phyloP scores from a whole-genome alignment of 768 basidiomycete species.

The Symmetrospora coprosmae region DNA sequence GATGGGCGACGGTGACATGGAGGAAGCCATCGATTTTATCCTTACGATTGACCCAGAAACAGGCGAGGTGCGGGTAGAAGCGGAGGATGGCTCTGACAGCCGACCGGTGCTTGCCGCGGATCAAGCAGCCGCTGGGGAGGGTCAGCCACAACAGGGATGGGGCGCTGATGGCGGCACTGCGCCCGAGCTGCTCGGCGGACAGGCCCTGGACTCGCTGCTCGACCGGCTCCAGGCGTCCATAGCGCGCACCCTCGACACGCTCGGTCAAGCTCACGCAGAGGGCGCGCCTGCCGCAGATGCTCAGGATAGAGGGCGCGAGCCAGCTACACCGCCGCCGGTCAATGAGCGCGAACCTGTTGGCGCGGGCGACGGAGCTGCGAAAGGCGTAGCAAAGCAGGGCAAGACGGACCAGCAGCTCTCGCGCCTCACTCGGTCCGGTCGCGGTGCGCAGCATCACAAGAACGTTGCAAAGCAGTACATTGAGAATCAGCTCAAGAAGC shows the following conservation, averaged over 20 bases:
- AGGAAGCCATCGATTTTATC: not conserved
- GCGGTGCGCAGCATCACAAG: slow-evolving; percentile 7
- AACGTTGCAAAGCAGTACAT: not conserved
- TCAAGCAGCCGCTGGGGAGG: not conserved
- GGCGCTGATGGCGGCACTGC: not conserved
- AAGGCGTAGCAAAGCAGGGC: not conserved
- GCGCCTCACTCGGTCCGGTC: not conserved
- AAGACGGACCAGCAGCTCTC: not conserved
- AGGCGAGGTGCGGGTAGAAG: not conserved
- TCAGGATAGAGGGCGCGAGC: too few species aligned
- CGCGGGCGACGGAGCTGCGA: too few species aligned
- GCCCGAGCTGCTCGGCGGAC: not conserved
- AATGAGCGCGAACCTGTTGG: too few species aligned
- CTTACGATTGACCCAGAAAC: not conserved
- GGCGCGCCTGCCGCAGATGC: too few species aligned
- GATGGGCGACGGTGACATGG: not conserved
- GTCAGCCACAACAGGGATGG: not conserved
- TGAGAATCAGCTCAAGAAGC: not conserved
- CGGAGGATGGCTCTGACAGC: not conserved
- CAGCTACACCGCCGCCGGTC: too few species aligned
- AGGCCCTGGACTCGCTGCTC: not conserved
- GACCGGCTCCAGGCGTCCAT: not conserved
- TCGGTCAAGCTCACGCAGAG: too few species aligned
- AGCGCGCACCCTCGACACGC: not conserved
- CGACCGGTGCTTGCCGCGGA: not conserved